phyloP scores from a whole-genome alignment of 768 basidiomycete genomes.

The Suillus subaureus region DNA sequence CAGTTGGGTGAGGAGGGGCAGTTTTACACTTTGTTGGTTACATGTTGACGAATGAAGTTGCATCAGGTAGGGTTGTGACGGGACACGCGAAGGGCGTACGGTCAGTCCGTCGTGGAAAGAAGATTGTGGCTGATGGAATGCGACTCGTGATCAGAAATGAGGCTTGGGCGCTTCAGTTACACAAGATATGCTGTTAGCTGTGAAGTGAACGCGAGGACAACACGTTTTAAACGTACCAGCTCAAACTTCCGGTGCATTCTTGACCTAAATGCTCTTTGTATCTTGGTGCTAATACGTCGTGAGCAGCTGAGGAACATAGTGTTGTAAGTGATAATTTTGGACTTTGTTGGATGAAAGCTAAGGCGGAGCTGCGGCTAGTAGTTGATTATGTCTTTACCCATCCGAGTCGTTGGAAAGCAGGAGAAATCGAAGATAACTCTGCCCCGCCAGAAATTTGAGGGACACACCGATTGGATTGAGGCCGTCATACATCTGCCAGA shows the following conservation, averaged over 20 bases:
- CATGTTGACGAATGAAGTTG: too few relatives aligned
- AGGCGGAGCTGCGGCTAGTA: neutral
- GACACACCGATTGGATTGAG: fast-evolving
- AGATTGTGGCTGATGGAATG: too few relatives aligned
- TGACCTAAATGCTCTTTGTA: neutral
- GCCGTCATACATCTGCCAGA: neutral
- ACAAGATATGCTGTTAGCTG: neutral
- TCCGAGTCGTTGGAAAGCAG: neutral
- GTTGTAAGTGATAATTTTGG: neutral
- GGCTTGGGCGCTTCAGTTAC: neutral
- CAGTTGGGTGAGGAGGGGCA: too few relatives aligned
- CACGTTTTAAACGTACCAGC: neutral
- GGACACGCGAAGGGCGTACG: too few relatives aligned
- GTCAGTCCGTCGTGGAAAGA: too few relatives aligned
- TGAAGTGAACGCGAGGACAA: too few relatives aligned
- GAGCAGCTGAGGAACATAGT: too few relatives aligned
- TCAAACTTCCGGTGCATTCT: neutral
- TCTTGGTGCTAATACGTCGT: neutral
- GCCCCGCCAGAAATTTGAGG: neutral
- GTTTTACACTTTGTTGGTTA: too few relatives aligned
- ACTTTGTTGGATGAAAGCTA: neutral
- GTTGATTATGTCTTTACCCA: neutral
- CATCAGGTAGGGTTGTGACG: too few relatives aligned
- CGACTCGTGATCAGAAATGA: too few relatives aligned
- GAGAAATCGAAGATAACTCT: neutral